phyloP scores from a whole-genome alignment of 2,329 filamentous ascomycete species.

The Aspergillus tanneri region DNA sequence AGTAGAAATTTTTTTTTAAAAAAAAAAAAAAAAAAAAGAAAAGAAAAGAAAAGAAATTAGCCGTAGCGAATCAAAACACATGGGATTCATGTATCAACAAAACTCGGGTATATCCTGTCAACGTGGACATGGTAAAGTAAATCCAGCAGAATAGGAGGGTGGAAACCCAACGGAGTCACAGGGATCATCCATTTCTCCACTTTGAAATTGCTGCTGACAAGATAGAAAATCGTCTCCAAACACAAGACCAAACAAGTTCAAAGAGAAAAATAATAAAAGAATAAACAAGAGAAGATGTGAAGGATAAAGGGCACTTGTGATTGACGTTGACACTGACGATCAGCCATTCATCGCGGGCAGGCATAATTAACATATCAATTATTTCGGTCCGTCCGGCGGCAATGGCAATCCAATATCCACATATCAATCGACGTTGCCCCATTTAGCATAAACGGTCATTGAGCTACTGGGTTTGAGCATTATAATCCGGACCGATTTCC shows the following conservation, averaged over 20 bases:
- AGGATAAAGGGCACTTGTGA: conserved; percentile 4
- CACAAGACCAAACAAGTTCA: no score
- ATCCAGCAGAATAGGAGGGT: conserved; percentile 3
- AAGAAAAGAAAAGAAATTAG: conserved; percentile 10
- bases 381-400: conserved; percentile 15
- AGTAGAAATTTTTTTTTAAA: no score
- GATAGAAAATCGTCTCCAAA: no score
- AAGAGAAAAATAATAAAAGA: conserved; percentile 1
- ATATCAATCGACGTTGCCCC: conserved; percentile 6
- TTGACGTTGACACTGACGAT: conserved; percentile 2
- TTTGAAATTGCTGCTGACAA: not conserved
- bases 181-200: not conserved
- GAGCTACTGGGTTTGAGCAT: conserved; percentile 16
- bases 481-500: conserved; percentile 58
- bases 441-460: conserved; percentile 5
- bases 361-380: conserved; percentile 12
- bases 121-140: conserved; percentile 1
- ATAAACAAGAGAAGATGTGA: conserved; percentile 3
- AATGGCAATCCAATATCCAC: conserved; percentile 8
- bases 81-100: conserved; percentile 2
- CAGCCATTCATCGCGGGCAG: conserved; percentile 24
- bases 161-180: not conserved
- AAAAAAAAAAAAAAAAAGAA: not conserved
- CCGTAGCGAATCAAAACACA: conserved; percentile 10
- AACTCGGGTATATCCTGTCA: conserved; percentile 14